These are phyloP conservation scores for Hanseniaspora guilliermondii DNA, from an alignment of 805 yeast genomes.

Conservation along the genomic window DNA sequence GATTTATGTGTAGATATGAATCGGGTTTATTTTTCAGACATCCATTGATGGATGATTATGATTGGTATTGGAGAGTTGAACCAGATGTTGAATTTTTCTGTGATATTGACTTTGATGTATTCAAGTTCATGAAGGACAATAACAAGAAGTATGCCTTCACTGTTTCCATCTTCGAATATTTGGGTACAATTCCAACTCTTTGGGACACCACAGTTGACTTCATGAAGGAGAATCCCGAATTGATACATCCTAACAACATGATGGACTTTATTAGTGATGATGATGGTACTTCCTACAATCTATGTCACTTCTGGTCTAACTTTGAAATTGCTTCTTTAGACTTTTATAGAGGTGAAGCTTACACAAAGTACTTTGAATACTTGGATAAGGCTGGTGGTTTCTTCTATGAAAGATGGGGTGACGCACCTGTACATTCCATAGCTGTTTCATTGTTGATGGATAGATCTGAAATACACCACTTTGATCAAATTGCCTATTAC, in stretches of 20 bases:
- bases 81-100: slow-evolving; percentile 72
- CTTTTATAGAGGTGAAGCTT: slow-evolving; percentile 65
- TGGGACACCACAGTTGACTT: slow-evolving; percentile 63
- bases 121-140: slow-evolving; percentile 71
- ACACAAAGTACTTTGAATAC: slow-evolving; percentile 54
- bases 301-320: slow-evolving; percentile 87
- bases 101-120: slow-evolving; percentile 69
- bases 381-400: slow-evolving; percentile 81
- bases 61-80: slow-evolving; percentile 92
- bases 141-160: slow-evolving; percentile 66
- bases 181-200: slow-evolving; percentile 57
- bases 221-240: slow-evolving; percentile 46
- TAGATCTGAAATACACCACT: slow-evolving; percentile 60
- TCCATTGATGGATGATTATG: slow-evolving; percentile 59
- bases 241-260: slow-evolving; percentile 47
- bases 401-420: slow-evolving; percentile 90
- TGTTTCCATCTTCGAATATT: slow-evolving; percentile 64
- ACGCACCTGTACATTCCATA: slow-evolving; percentile 83
- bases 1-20: slow-evolving; percentile 89
- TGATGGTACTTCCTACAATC: slow-evolving; percentile 57
- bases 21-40: slow-evolving; percentile 83
- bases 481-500: slow-evolving; percentile 73
- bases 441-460: slow-evolving; percentile 72
- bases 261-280: slow-evolving; percentile 62
- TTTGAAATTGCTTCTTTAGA: slow-evolving; percentile 68